Evolutionary conservation across 768 basidiomycete genomes (phyloP).

Genomic region (Leccinum longicurvipes): DNA sequence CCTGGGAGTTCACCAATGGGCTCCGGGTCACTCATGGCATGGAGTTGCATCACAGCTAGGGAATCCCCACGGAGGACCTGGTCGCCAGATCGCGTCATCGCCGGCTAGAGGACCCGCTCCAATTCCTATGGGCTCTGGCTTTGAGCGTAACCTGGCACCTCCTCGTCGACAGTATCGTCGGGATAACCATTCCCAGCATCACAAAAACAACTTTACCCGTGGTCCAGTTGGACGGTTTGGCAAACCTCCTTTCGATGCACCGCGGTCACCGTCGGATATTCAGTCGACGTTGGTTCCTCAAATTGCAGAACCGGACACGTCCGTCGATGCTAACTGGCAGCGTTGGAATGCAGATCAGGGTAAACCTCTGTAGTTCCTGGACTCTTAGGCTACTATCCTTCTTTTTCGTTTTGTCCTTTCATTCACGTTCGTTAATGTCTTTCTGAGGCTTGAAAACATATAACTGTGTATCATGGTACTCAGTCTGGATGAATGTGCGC

Average conservation of each 20-base stretch:
- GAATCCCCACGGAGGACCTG: conserved; percentile 11
- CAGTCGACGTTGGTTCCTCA: conserved; percentile 11
- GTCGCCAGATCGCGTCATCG: conserved; percentile 15
- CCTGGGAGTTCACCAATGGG: conserved; percentile 24
- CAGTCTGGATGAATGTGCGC: background rate
- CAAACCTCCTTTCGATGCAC: conserved; percentile 14
- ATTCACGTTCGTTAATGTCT: background rate
- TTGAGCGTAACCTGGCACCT: conserved; percentile 24
- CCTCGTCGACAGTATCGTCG: conserved; percentile 33
- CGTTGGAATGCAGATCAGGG: conserved; percentile 13
- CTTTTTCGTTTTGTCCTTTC: conserved; percentile 13
- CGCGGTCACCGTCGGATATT: conserved; percentile 18
- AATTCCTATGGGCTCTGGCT: conserved; percentile 10
- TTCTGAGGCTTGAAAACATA: conserved; percentile 1
- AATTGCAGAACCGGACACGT: conserved; percentile 5
- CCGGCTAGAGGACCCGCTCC: conserved; percentile 15
- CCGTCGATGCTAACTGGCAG: conserved; percentile 20
- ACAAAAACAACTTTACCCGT: conserved; percentile 25
- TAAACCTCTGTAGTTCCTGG: conserved; percentile 1
- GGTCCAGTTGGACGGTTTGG: conserved; percentile 18
- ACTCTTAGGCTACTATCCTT: background rate
- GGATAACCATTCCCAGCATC: conserved; percentile 26
- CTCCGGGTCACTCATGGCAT: conserved; percentile 24
- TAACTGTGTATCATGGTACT: background rate
- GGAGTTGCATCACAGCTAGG: conserved; percentile 17